Base-by-base conservation (phyloP, 2,329 filamentous ascomycete species). In the Paracoccidioides brasiliensis region DNA sequence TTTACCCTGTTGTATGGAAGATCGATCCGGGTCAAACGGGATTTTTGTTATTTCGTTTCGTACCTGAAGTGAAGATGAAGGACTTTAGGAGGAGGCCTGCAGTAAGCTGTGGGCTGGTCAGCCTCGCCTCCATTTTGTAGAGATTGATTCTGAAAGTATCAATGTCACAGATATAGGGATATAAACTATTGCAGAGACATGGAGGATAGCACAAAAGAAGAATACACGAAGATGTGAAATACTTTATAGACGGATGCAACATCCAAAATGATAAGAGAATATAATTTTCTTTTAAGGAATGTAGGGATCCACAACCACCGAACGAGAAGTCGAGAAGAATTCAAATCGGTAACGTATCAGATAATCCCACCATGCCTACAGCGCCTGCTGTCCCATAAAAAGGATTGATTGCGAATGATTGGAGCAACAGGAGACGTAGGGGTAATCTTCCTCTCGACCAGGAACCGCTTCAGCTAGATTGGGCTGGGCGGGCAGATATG, bases 381-480 rank as follows among this genome's bases (percentile, higher is more conserved):
- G 78, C 79, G 76, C 81, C 76, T 73, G 75, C 76, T 79, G 76
- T 22, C 76, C 81, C 79, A 42, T 52, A 32, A 75, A 69, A 7
- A 73, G 66, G 69, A 75, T 75, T 71, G 73, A 78, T 75, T 83
- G 82, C 82, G 83, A 85, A 86, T 83, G 78, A 82, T 74, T 78
- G 78, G 75, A 73, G 2, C 74, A 74, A 73, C 64, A 70, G 64
- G 73, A 78, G 77, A 76, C 79, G 79, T 76, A 81, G 80, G 83
- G 84, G 82, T 80, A 76, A 81, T 88, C 84, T 88, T 78, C 85
- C 85, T 88, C 85, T 77, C 73, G 83, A 86, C 76, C 84, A 88
- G 85, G 85, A 88, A 88, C 84, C 85, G 84, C 72, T 79, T 84
- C 84, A 87, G 84, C 77, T 81, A 84, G 79, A 73, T n/a, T 66